These are phyloP conservation scores for Fusarium beomiforme DNA, from an alignment of 2,329 filamentous ascomycete species.

Conservation along the genomic window DNA sequence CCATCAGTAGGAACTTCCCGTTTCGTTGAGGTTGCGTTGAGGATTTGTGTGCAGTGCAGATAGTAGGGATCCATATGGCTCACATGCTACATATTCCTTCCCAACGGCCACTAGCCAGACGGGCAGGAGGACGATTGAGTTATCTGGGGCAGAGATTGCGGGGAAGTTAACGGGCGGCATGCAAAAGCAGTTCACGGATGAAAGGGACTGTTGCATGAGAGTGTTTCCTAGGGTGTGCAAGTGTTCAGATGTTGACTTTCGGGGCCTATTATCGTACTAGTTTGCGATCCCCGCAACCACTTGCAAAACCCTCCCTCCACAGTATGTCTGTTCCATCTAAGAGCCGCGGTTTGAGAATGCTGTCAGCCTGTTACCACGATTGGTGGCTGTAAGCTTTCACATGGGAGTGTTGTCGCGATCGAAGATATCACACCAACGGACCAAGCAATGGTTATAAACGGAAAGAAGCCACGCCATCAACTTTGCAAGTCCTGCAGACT, in stretches of 20 bases:
- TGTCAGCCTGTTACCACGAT: slow-evolving; percentile 4
- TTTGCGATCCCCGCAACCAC: background rate
- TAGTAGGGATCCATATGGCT: slow-evolving; percentile 1
- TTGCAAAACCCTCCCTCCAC: background rate
- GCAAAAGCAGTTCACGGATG: background rate
- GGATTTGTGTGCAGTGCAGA: background rate
- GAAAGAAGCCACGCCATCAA: slow-evolving; percentile 24
- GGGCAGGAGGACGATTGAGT: slow-evolving; percentile 7
- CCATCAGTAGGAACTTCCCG: background rate
- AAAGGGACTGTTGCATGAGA: background rate
- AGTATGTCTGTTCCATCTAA: background rate
- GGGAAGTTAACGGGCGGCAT: slow-evolving; percentile 12
- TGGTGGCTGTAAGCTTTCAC: slow-evolving; percentile 1
- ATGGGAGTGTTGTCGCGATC: background rate
- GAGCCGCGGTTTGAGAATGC: background rate
- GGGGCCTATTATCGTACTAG: background rate
- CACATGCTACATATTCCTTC: slow-evolving; percentile 10
- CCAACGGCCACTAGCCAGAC: background rate
- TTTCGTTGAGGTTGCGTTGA: background rate
- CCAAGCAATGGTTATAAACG: slow-evolving; percentile 9
- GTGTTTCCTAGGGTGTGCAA: background rate
- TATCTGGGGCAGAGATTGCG: slow-evolving; percentile 17
- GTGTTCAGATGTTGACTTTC: background rate
- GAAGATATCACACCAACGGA: slow-evolving; percentile 9
- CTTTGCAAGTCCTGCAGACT: slow-evolving; percentile 9